Base-by-base conservation (phyloP, 2,329 filamentous ascomycete genomes). In the Talaromyces sp. region DNA sequence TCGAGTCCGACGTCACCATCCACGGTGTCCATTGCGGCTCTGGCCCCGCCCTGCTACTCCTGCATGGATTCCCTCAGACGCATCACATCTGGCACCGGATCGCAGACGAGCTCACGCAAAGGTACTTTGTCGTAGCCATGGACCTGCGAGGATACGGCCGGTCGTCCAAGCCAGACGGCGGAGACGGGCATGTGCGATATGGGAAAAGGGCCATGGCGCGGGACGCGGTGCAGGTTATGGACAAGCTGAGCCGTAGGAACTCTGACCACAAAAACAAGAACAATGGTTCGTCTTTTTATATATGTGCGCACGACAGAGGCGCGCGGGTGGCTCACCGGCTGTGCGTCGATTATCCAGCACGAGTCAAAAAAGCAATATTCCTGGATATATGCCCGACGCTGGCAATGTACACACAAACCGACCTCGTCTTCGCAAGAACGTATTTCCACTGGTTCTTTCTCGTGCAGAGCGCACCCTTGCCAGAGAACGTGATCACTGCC, bases 401-500 rank as follows among this genome's bases (percentile, higher is more conserved):
- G 11, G 76, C 76, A 6, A 84, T 84, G 79, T 86, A 80, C 71
- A 71, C 73, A 55, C 70, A 76, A 17, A 77, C 77, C 3, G 64
- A 77, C 56, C 64, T 74, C 4, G 69, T 70, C 0, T 80, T 83
- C 61, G 80, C 81, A 0, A 74, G 73, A 29, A 75, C 77, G 0
- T 85, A 84, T 68, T 85, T 81, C 65, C 83, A 86, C 69, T 86
- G 84, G 83, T 84, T 84, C 57, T 81, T 86, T 63, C 75, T 86
- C 21, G 81, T 84, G 9, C 84, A 86, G 66, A 68, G 72, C 0
- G 71, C 71, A 5, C 80, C 83, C 0, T 75, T 85, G 5, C 83
- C 80, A 0, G 82, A 85, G 66, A 77, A 74, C 46, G 70, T 83
- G 53, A 78, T 80, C 63, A 70, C 70, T 0, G 69, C 67, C 0